Base-by-base conservation (phyloP, 352 stramenopile genomes). In the Phytophthora chlamydospora region DNA sequence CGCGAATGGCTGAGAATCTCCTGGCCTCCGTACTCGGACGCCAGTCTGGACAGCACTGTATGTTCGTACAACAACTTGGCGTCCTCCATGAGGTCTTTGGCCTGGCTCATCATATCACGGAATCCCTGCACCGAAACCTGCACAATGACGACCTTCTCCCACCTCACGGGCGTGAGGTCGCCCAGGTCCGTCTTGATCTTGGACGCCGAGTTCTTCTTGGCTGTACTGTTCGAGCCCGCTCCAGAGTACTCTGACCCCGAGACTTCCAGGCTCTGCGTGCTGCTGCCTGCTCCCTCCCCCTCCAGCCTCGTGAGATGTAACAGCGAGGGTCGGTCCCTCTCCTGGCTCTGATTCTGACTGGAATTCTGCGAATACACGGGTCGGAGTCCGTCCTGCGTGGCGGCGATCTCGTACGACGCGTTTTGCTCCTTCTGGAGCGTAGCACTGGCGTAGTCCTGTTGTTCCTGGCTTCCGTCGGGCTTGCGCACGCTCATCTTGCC, bases 41-140 rank as follows among this genome's bases (percentile, higher is more conserved):
- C 75, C 12, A 95, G 62, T n/a, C 87, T 73, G 44, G 85, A 94
- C 6, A 93, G 70, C 47, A 95, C 86, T 32, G 86, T 95, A 68
- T 95, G 87, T 48, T 94, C 87, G 47, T 95, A 95, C 39, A 95
- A 62, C 33, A 91, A 49, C 53, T 92, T 93, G 12, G 87, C 87
- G 39, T 95, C 87, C 52, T 95, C 87, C 85, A 95, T 93, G 8
- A 94, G 59, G 12, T 95, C 85, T 60, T 93, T 91, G 1, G 83
- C 80, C 31, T 92, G 63, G 11, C 48, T 71, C 63, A 85, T 78
- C 78, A 93, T 89, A 14, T 91, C 83, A 3, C 86, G 80, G 56
- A 94, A 95, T 4, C 80, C 85, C 63, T 91, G 81, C 17, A 94
- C 85, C 4, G 85, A 93, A 4, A 95, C 85, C 62, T 95, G 86